A percentile compares a stretch with the other conserved stretches of the same genome.
phyloP scores from a whole-genome alignment of 192 early-diverging fungal genomes.

The Neocallimastix lanati region DNA sequence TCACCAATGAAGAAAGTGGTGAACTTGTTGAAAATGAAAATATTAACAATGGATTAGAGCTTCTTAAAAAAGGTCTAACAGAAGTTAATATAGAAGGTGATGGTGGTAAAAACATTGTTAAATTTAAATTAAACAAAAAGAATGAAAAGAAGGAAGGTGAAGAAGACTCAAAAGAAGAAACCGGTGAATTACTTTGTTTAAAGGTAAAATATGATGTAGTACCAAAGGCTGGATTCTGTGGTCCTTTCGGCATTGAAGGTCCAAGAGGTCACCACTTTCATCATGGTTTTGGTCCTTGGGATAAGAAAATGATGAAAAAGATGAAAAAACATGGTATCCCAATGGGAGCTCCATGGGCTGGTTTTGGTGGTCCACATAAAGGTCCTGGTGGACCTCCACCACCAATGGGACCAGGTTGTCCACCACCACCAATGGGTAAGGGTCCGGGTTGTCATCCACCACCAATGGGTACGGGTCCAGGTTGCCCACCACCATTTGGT shows the following conservation, averaged over 20 bases:
- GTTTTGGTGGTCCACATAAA: not conserved
- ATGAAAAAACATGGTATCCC: no score
- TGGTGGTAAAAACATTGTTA: not conserved
- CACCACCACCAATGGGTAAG: not conserved
- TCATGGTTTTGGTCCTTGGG: not conserved
- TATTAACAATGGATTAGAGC: not conserved
- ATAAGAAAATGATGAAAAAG: no score
- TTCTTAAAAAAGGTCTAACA: not conserved
- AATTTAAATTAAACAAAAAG: not conserved
- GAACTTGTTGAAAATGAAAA: not conserved
- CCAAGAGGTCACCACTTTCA: not conserved
- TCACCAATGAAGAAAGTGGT: not conserved
- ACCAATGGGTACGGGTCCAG: no score
- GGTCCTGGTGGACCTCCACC: not conserved
- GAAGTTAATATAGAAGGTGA: not conserved
- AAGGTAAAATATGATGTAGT: not conserved
- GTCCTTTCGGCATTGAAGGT: not conserved
- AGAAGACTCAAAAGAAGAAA: not conserved
- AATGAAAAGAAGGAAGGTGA: not conserved
- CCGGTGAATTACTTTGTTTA: not conserved
- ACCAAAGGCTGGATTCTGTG: not conserved
- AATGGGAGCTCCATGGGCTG: not conserved
- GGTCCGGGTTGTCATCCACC: no score
- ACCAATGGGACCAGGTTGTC: not conserved
- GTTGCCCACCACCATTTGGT: no score